These are phyloP conservation scores for Kalanchoe fedtschenkoi DNA, from an alignment of 164 flowering plant species.

Conservation along the genomic window DNA sequence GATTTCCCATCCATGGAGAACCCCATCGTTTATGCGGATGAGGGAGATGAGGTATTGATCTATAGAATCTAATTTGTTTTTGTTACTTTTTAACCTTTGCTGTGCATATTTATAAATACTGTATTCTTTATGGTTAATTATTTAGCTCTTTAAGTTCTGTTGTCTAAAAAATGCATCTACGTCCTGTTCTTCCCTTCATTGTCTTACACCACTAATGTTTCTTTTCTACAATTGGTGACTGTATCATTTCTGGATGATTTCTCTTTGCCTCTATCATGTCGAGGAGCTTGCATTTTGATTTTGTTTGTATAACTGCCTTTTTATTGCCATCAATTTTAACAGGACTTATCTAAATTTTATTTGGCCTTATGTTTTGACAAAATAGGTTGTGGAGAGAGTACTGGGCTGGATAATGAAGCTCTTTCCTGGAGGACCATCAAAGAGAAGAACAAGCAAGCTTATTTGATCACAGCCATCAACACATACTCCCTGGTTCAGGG, in stretches of 20 bases:
- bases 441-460: slow-evolving; percentile 70
- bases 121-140: not conserved
- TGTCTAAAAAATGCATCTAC: not conserved
- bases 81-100: no score
- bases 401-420: slow-evolving; percentile 98
- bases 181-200: not conserved
- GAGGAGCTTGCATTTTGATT: no score
- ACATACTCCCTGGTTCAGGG: not conserved
- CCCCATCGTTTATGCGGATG: slow-evolving; percentile 52
- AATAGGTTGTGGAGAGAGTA: slow-evolving; percentile 91
- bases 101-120: no score
- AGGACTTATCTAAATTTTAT: not conserved
- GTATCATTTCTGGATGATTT: no score
- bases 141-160: not conserved
- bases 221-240: no score
- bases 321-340: not conserved
- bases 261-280: not conserved
- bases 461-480: slow-evolving; percentile 20
- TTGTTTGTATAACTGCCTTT: not conserved
- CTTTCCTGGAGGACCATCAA: slow-evolving; percentile 90
- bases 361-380: not conserved
- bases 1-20: slow-evolving; percentile 33
- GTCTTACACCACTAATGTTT: no score
- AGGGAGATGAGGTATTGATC: slow-evolving; percentile 89
- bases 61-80: not conserved